A percentile compares a stretch with the other conserved stretches of the same genome.
Evolutionary conservation across 768 basidiomycete species (phyloP).

Genomic region (Termitomyces sp.): DNA sequence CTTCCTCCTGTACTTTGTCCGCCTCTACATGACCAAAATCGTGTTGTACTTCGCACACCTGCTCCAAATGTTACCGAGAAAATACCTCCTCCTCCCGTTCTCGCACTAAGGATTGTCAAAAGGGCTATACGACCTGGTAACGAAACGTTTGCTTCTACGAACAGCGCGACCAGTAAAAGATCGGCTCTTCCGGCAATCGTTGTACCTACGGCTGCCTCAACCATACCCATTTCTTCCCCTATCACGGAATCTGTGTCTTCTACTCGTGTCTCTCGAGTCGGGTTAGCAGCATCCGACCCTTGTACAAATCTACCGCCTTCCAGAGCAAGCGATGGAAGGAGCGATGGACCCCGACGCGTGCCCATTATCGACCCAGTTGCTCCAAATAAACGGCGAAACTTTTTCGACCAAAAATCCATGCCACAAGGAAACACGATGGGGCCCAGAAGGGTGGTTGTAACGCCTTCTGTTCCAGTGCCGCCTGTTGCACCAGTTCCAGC

Average conservation of each 20-base stretch:
- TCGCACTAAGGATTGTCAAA: slow-evolving; percentile 46
- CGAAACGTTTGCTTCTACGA: slow-evolving; percentile 13
- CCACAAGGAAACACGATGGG: slow-evolving; percentile 5
- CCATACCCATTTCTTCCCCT: neutral
- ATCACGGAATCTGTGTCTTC: neutral
- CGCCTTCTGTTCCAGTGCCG: slow-evolving; percentile 2
- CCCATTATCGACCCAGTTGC: slow-evolving; percentile 13
- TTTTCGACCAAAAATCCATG: neutral
- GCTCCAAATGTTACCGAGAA: slow-evolving; percentile 9
- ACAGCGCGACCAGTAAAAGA: slow-evolving; percentile 4
- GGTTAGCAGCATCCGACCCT: neutral
- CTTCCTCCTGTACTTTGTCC: slow-evolving; percentile 9
- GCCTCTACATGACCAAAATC: slow-evolving; percentile 7
- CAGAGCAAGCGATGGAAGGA: slow-evolving; percentile 6
- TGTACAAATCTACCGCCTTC: neutral
- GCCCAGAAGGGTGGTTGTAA: slow-evolving; percentile 12
- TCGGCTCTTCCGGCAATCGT: neutral
- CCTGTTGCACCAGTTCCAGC: slow-evolving; percentile 1
- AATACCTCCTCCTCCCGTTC: slow-evolving; percentile 30
- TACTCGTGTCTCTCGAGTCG: neutral
- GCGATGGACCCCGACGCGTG: slow-evolving; percentile 31
- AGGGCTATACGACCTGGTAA: slow-evolving; percentile 20
- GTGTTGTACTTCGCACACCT: slow-evolving; percentile 2
- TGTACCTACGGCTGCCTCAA: neutral
- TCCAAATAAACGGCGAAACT: neutral